A percentile compares a stretch with the other conserved stretches of the same genome.
Evolutionary conservation across 768 basidiomycete species (phyloP).

Genomic region (Mycena capillaripes): DNA sequence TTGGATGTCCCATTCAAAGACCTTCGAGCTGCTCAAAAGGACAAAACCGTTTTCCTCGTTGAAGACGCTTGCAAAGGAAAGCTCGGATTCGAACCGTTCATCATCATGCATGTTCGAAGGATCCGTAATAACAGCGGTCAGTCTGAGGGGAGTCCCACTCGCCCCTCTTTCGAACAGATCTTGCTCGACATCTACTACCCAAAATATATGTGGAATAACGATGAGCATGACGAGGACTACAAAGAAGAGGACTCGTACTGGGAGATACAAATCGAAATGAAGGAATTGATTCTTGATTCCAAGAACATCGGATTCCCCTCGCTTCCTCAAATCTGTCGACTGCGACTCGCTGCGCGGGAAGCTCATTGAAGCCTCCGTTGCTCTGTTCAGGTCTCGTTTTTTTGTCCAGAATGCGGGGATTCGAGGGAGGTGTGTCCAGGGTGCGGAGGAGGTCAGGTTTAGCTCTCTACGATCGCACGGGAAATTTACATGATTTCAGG

Average conservation of each 20-base stretch:
- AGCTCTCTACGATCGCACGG: background rate
- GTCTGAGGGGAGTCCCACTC: background rate
- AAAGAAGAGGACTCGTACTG: slow-evolving; percentile 1
- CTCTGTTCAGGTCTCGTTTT: slow-evolving; percentile 10
- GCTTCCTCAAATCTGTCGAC: slow-evolving; percentile 1
- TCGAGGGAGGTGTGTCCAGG: slow-evolving; percentile 19
- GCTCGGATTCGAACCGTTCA: slow-evolving; percentile 8
- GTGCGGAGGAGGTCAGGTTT: too few species aligned
- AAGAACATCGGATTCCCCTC: background rate
- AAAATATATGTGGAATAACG: slow-evolving; percentile 11
- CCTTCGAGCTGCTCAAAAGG: background rate
- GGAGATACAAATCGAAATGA: slow-evolving; percentile 20
- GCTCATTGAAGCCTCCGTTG: slow-evolving; percentile 15
- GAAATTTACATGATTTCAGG: slow-evolving; percentile 5
- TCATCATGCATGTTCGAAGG: slow-evolving; percentile 6
- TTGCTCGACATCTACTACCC: slow-evolving; percentile 22
- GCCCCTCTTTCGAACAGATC: background rate
- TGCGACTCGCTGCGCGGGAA: slow-evolving; percentile 18
- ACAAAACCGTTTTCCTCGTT: slow-evolving; percentile 13
- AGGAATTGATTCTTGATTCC: background rate
- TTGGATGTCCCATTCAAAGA: slow-evolving; percentile 15
- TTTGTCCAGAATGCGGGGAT: slow-evolving; percentile 18
- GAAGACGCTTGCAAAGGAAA: background rate
- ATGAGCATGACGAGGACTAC: slow-evolving; percentile 1
- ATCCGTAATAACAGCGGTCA: background rate